These are phyloP conservation scores for Phlegmacium glaucopus DNA, from an alignment of 768 basidiomycete species.

Conservation along the genomic window DNA sequence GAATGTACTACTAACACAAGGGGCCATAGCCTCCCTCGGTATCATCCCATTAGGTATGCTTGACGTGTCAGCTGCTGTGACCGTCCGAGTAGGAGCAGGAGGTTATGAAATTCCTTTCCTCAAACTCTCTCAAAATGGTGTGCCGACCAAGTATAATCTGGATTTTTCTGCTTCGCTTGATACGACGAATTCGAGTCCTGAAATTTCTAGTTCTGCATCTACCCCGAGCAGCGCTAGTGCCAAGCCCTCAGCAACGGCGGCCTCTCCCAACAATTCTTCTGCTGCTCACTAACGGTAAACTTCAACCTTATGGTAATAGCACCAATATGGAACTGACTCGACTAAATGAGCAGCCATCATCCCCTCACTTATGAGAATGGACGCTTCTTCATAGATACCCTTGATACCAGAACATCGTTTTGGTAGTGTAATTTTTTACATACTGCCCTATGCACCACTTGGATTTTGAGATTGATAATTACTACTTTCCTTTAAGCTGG, in stretches of 20 bases:
- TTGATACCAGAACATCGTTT: too few relatives aligned
- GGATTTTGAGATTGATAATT: too few relatives aligned
- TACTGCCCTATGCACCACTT: too few relatives aligned
- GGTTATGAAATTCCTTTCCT: constrained; percentile 69
- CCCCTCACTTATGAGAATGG: too few relatives aligned
- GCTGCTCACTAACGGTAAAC: not conserved
- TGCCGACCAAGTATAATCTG: constrained; percentile 50
- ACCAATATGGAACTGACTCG: too few relatives aligned
- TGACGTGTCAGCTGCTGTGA: constrained; percentile 50
- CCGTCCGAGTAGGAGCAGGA: constrained; percentile 42
- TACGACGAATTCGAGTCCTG: constrained; percentile 15
- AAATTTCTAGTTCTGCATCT: too few relatives aligned
- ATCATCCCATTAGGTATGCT: constrained; percentile 54
- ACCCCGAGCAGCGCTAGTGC: too few relatives aligned
- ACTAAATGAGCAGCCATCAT: too few relatives aligned
- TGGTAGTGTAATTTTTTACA: too few relatives aligned
- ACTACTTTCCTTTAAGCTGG: constrained; percentile 69
- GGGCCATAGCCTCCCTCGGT: constrained; percentile 49
- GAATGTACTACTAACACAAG: constrained; percentile 58
- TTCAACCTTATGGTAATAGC: too few relatives aligned
- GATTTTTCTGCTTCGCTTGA: constrained; percentile 15
- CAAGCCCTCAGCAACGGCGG: not conserved
- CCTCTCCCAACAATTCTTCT: not conserved
- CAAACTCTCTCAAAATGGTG: constrained; percentile 48
- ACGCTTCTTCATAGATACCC: not conserved